Conservation (phyloP, 116 monocot species). For the Posidonia oceanica region DNA sequence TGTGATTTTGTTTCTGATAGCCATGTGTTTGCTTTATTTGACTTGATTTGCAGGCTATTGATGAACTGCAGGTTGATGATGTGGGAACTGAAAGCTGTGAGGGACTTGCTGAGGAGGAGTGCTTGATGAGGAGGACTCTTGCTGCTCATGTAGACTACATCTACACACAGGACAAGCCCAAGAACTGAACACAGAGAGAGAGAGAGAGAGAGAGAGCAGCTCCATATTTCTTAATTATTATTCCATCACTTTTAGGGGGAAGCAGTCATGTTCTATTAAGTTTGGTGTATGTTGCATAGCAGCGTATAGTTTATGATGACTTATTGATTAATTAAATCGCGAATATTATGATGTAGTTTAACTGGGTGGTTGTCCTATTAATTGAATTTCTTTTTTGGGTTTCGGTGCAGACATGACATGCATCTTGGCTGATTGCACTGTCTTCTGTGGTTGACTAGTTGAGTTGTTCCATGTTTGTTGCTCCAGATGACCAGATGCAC, state of each 20-base stretch:
- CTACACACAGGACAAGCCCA: conserved; percentile 20
- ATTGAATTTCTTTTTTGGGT: neutral
- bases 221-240: neutral
- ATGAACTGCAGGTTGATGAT: neutral
- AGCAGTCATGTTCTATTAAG: neutral
- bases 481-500: too few species aligned
- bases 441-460: neutral
- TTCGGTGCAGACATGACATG: neutral
- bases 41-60: too few species aligned
- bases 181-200: neutral
- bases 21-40: too few species aligned
- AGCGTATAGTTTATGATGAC: too few species aligned
- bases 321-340: too few species aligned
- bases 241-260: neutral
- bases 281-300: neutral
- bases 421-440: too few species aligned
- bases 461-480: too few species aligned
- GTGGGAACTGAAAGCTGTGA: conserved; percentile 10
- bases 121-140: conserved; percentile 38
- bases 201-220: neutral
- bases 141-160: conserved; percentile 33
- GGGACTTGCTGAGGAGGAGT: conserved; percentile 21
- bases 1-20: too few species aligned
- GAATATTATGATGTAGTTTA: neutral
- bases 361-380: neutral